A percentile compares a stretch with the other conserved stretches of the same genome.
phyloP scores from a whole-genome alignment of 176 grass and related monocot genomes.

The Oryza australiensis region DNA sequence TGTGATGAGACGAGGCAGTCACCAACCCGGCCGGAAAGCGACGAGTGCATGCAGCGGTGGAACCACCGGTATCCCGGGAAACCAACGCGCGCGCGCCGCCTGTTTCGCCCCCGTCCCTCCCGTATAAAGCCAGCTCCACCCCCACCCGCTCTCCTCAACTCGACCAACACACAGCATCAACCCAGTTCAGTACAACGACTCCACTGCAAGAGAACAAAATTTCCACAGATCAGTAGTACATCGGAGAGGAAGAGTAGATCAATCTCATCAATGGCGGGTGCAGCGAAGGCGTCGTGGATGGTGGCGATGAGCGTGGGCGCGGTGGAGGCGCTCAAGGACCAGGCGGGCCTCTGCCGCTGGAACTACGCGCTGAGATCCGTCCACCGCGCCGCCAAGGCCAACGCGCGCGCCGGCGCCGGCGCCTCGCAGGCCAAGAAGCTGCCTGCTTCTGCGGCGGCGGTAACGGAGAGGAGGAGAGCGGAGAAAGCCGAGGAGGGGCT shows the following conservation, averaged over 20 bases:
- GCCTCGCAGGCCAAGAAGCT: slow-evolving; percentile 29
- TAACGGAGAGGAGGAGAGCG: background rate
- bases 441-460: background rate
- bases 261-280: slow-evolving; percentile 20
- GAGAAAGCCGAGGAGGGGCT: slow-evolving; percentile 56
- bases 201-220: background rate
- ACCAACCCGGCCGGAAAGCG: too few relatives aligned
- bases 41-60: too few relatives aligned
- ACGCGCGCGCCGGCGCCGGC: background rate
- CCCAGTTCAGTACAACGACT: background rate
- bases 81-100: background rate
- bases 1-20: too few relatives aligned
- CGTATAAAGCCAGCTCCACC: background rate
- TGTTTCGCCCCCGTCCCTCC: background rate
- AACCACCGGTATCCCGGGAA: slow-evolving; percentile 29
- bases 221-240: background rate
- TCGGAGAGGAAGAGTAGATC: too few relatives aligned
- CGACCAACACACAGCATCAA: background rate
- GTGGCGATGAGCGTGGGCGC: slow-evolving; percentile 61
- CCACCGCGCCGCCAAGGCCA: slow-evolving; percentile 43
- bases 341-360: slow-evolving; percentile 65
- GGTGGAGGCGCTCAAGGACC: slow-evolving; percentile 78
- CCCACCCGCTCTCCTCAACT: background rate
- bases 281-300: slow-evolving; percentile 50
- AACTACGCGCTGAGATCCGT: slow-evolving; percentile 56